Percentiles rank a stretch among this genome's conserved stretches.
Evolutionary conservation across 257 asterid genomes (phyloP).

Genomic region (Solanum medicagineum): DNA sequence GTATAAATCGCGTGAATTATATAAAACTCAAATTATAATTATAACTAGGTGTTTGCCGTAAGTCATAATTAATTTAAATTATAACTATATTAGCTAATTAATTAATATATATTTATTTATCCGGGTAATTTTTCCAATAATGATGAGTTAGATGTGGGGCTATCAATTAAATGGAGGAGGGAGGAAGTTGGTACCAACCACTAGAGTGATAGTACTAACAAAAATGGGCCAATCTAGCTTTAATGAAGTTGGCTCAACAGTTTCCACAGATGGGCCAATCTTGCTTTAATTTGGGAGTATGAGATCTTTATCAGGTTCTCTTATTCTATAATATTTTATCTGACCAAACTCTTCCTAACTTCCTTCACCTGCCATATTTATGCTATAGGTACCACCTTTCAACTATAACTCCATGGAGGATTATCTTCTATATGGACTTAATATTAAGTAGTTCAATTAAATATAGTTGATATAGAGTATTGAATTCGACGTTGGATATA

Average conservation of each 20-base stretch:
- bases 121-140: background rate
- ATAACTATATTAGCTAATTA: no score
- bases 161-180: background rate
- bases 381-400: background rate
- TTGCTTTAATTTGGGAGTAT: background rate
- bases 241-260: background rate
- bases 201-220: background rate
- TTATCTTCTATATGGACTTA: background rate
- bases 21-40: no score
- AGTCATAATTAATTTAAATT: no score
- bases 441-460: background rate
- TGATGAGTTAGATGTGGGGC: background rate
- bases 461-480: background rate
- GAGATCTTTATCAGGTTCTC: background rate
- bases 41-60: no score
- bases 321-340: background rate
- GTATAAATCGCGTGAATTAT: no score
- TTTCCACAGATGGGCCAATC: background rate
- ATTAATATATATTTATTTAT: no score
- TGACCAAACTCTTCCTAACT: slow-evolving; percentile 26
- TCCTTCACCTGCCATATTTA: slow-evolving; percentile 24
- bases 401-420: background rate
- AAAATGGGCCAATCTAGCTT: background rate
- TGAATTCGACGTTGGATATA: background rate
- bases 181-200: background rate